Conservation (phyloP, 75 land plant genomes). For the Selaginella moellendorffii region DNA sequence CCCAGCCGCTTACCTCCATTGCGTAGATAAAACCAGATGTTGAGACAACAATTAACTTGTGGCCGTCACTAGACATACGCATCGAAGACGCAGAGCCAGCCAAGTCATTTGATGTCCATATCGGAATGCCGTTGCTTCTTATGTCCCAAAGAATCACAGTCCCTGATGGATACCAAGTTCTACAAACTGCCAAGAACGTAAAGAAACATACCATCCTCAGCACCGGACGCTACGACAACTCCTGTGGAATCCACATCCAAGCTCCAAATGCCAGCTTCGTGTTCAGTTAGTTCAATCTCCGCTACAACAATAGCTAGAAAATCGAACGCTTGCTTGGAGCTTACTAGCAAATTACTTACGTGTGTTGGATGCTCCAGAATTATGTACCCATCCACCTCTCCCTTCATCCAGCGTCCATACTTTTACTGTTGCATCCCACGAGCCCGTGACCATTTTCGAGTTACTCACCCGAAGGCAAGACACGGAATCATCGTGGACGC, state of each 20-base stretch:
- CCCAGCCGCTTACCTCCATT: conserved; percentile 19
- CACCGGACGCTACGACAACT: conserved; percentile 30
- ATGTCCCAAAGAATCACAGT: conserved; percentile 26
- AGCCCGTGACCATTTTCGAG: conserved; percentile 25
- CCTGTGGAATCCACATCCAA: conserved; percentile 25
- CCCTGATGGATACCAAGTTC: conserved; percentile 11
- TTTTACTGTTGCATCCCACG: conserved; percentile 38
- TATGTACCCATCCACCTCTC: conserved; percentile 23
- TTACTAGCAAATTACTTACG: too few relatives aligned
- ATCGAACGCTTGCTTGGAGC: conserved; percentile 14
- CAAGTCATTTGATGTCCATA: conserved; percentile 15
- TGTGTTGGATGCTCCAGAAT: too few relatives aligned
- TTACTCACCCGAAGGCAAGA: conserved; percentile 22
- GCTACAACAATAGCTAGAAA: conserved; percentile 1
- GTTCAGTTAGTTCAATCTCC: conserved; percentile 32
- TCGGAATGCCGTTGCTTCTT: conserved; percentile 13
- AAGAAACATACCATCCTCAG: conserved; percentile 29
- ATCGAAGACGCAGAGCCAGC: conserved; percentile 17
- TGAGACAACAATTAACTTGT: conserved; percentile 26
- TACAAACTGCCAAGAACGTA: background rate
- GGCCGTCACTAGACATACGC: conserved; percentile 12
- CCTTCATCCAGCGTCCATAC: conserved; percentile 34
- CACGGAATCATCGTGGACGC: conserved; percentile 36
- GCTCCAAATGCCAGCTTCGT: conserved; percentile 29
- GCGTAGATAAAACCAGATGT: conserved; percentile 18